phyloP scores from a whole-genome alignment of 345 rosid genomes.

The Gossypium anomalum region DNA sequence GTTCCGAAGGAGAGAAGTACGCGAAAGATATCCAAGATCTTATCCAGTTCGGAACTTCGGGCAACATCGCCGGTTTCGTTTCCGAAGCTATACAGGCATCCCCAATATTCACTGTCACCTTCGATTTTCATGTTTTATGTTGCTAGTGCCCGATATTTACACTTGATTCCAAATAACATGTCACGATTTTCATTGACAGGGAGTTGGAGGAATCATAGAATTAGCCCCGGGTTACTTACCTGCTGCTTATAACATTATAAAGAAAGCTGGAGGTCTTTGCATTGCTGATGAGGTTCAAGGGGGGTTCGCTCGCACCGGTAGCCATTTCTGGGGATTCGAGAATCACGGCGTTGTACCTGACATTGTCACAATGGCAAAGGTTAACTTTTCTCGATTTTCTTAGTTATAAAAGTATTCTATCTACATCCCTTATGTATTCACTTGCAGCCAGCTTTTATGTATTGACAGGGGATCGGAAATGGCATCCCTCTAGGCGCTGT shows the following conservation, averaged over 20 bases:
- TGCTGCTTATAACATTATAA: constrained; percentile 54
- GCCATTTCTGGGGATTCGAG: constrained; percentile 90
- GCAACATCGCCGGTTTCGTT: constrained; percentile 78
- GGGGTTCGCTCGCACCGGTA: constrained; percentile 81
- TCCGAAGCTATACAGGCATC: constrained; percentile 90
- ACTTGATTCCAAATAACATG: not conserved
- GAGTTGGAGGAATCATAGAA: constrained; percentile 94
- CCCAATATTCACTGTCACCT: not conserved
- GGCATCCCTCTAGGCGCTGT: constrained; percentile 97
- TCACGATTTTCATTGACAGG: constrained; percentile 36
- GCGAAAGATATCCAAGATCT: constrained; percentile 81
- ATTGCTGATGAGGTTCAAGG: constrained; percentile 94
- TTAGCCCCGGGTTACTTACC: constrained; percentile 89
- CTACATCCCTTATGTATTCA: not conserved
- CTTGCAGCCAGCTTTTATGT: not conserved
- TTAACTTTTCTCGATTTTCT: constrained; percentile 24
- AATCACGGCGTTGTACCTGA: constrained; percentile 89
- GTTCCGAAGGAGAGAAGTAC: constrained; percentile 86
- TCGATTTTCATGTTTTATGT: not conserved
- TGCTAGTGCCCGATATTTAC: not conserved
- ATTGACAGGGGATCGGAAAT: constrained; percentile 79
- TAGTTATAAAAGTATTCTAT: not conserved
- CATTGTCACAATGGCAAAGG: constrained; percentile 99
- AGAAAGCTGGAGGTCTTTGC: constrained; percentile 83
- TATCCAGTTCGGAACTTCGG: constrained; percentile 77